phyloP scores from a whole-genome alignment of 2,329 filamentous ascomycete species.

The Alternaria rosae region DNA sequence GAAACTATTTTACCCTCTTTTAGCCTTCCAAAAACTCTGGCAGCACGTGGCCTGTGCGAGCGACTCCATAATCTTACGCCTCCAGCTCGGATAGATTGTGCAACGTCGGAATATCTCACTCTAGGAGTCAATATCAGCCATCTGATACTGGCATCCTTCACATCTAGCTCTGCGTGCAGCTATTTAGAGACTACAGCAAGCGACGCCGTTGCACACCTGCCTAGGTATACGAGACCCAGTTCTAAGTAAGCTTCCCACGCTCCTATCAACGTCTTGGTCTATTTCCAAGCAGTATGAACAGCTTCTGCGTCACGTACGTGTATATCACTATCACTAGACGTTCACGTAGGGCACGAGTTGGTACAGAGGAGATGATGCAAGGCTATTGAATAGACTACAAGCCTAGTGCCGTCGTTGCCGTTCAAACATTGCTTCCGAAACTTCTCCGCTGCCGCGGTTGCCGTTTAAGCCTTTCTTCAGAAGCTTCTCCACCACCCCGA shows the following conservation, averaged over 20 bases:
- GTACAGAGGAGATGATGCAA: neutral
- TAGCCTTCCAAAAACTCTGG: slow-evolving; percentile 15
- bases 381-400: neutral
- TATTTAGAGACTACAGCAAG: neutral
- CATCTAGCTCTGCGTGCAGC: neutral
- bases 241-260: neutral
- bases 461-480: neutral
- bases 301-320: neutral
- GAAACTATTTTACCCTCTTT: slow-evolving; percentile 38
- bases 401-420: neutral
- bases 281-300: neutral
- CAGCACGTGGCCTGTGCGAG: slow-evolving; percentile 5
- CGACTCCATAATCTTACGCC: neutral
- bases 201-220: neutral
- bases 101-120: neutral
- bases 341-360: neutral
- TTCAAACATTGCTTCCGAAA: neutral
- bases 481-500: neutral
- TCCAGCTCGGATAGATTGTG: neutral
- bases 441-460: neutral
- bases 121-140: neutral
- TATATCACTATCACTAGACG: neutral
- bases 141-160: neutral
- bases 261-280: neutral
- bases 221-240: neutral